phyloP scores from a whole-genome alignment of 2,329 filamentous ascomycete genomes.

The Emericellopsis atlantica region DNA sequence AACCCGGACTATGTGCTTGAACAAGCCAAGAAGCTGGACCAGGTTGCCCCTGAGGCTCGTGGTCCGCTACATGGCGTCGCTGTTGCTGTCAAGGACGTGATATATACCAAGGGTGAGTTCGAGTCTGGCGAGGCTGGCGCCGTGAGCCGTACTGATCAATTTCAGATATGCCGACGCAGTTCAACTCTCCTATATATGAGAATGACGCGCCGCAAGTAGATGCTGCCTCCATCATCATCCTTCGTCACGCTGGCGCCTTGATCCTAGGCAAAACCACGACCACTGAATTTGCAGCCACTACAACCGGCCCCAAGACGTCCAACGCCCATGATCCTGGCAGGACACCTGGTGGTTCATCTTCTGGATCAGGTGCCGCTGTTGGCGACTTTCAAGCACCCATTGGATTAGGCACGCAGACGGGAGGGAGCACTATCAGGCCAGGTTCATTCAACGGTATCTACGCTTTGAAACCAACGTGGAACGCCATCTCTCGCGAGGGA shows the following conservation, averaged over 20 bases:
- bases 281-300: conserved; percentile 45
- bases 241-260: conserved; percentile 39
- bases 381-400: conserved; percentile 47
- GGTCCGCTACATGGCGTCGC: conserved; percentile 45
- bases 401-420: conserved; percentile 48
- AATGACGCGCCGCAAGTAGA: conserved; percentile 28
- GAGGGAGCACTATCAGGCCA: conserved; percentile 46
- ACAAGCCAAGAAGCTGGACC: conserved; percentile 35
- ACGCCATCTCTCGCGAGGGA: conserved; percentile 42
- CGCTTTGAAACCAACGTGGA: conserved; percentile 37
- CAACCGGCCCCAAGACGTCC: conserved; percentile 31
- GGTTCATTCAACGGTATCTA: conserved; percentile 45
- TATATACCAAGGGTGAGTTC: conserved; percentile 37
- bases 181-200: conserved; percentile 39
- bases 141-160: background rate
- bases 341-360: conserved; percentile 52
- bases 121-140: background rate
- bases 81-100: conserved; percentile 47
- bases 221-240: conserved; percentile 32
- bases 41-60: conserved; percentile 28
- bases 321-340: conserved; percentile 51
- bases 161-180: conserved; percentile 38
- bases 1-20: conserved; percentile 27
- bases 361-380: conserved; percentile 50
- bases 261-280: conserved; percentile 34